Conservation (phyloP, 164 flowering plant genomes). For the Magnolia changhungtana region DNA sequence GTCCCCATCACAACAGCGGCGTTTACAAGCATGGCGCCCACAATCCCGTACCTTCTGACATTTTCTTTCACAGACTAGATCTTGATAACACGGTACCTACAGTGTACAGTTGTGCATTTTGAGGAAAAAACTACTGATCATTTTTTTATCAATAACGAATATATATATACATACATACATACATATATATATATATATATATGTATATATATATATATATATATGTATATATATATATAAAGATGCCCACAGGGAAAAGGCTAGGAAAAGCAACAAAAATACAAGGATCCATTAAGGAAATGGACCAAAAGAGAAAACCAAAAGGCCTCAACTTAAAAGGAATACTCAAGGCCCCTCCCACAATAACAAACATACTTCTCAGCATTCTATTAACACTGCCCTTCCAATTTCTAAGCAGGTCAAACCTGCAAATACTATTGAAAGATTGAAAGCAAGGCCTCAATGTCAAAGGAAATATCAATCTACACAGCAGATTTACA, state of each 20-base stretch:
- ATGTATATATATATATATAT: too few species aligned
- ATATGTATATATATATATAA: too few species aligned
- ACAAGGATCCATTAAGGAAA: background rate
- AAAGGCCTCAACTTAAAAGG: background rate
- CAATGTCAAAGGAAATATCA: too few species aligned
- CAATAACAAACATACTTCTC: too few species aligned
- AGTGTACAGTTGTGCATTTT: constrained; percentile 14
- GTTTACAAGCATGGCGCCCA: constrained; percentile 93
- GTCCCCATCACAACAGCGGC: constrained; percentile 91
- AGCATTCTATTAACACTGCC: too few species aligned
- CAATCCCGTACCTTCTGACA: constrained; percentile 74
- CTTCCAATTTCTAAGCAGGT: background rate
- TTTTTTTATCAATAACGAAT: background rate
- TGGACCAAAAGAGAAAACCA: background rate
- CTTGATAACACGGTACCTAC: constrained; percentile 97
- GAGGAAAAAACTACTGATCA: background rate
- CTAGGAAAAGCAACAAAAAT: background rate
- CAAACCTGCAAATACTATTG: background rate
- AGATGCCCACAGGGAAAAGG: background rate
- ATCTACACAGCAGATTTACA: too few species aligned
- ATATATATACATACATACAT: too few species aligned
- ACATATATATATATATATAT: too few species aligned
- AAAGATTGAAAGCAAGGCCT: too few species aligned
- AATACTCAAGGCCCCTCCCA: background rate
- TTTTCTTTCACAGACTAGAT: constrained; percentile 82